Percentiles rank a stretch among this genome's conserved stretches.
Evolutionary conservation across 179 eudicot species (phyloP).

Genomic region (Vitellaria paradoxa): DNA sequence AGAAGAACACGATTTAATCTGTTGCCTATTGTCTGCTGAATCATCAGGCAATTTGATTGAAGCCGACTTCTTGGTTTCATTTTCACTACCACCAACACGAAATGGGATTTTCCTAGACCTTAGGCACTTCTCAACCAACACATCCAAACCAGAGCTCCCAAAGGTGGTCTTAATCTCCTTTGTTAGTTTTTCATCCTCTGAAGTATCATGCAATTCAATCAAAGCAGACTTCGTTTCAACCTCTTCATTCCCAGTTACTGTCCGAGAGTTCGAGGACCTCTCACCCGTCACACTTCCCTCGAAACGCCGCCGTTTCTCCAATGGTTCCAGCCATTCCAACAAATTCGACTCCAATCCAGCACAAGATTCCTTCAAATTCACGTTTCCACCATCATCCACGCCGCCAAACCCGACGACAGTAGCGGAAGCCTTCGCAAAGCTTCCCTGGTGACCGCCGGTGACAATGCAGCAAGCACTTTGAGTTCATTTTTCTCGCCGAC

Average conservation of each 20-base stretch:
- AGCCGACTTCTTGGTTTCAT: not conserved
- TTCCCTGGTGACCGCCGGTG: not conserved
- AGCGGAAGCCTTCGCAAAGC: too few relatives aligned
- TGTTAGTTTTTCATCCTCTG: conserved; percentile 12
- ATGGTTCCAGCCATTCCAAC: not conserved
- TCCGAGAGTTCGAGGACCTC: conserved; percentile 7
- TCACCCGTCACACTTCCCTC: not conserved
- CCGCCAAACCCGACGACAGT: conserved; percentile 5
- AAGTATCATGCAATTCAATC: not conserved
- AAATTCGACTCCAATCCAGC: too few relatives aligned
- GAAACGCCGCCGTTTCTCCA: not conserved
- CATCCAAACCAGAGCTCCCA: conserved; percentile 13
- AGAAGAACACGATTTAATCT: conserved; percentile 13
- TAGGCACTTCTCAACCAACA: conserved; percentile 24
- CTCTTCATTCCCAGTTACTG: not conserved
- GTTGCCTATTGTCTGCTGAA: not conserved
- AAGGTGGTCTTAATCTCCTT: conserved; percentile 19
- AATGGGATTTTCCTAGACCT: conserved; percentile 30
- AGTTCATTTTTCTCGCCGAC: not conserved
- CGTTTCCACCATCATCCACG: too few relatives aligned
- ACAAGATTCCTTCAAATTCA: not conserved
- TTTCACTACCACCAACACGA: not conserved
- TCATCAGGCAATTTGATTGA: conserved; percentile 12
- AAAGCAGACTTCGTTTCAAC: conserved; percentile 5
- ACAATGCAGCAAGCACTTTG: not conserved